phyloP scores from a whole-genome alignment of 352 stramenopile species.

The Thalassiosira pacifica region DNA sequence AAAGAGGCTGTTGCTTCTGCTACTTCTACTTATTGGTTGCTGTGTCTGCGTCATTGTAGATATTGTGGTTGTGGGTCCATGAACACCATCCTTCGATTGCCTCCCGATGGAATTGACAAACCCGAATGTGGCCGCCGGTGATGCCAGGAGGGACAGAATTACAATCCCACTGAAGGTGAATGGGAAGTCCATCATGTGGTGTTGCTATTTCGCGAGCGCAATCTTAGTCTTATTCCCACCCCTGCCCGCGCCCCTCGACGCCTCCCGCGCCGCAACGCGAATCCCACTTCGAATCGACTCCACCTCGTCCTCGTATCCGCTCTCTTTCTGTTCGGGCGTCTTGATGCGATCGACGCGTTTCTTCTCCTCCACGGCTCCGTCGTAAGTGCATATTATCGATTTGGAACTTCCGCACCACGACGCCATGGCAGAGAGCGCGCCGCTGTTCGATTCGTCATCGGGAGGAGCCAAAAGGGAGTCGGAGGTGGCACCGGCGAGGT shows the following conservation, averaged over 20 bases:
- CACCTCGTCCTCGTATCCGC: conserved; percentile 29
- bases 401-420: conserved; percentile 66
- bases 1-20: not conserved
- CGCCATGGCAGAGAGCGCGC: conserved; percentile 51
- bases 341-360: conserved; percentile 15
- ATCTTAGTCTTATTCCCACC: conserved; percentile 26
- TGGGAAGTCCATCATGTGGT: too few species aligned
- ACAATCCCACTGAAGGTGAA: too few species aligned
- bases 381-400: conserved; percentile 73
- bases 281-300: conserved; percentile 63
- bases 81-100: too few species aligned
- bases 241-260: conserved; percentile 25
- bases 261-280: conserved; percentile 65
- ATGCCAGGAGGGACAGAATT: too few species aligned
- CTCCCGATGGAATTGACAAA: too few species aligned
- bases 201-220: not conserved
- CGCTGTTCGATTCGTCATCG: conserved; percentile 29
- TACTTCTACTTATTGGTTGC: too few species aligned
- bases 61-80: too few species aligned
- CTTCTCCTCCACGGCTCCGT: conserved; percentile 53
- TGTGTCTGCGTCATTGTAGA: too few species aligned
- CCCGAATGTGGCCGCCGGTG: too few species aligned
- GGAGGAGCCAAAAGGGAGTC: conserved; percentile 48
- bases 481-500: conserved; percentile 67
- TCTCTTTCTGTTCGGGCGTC: conserved; percentile 23